phyloP scores from a whole-genome alignment of 768 basidiomycete species.

The Mycena floridula region DNA sequence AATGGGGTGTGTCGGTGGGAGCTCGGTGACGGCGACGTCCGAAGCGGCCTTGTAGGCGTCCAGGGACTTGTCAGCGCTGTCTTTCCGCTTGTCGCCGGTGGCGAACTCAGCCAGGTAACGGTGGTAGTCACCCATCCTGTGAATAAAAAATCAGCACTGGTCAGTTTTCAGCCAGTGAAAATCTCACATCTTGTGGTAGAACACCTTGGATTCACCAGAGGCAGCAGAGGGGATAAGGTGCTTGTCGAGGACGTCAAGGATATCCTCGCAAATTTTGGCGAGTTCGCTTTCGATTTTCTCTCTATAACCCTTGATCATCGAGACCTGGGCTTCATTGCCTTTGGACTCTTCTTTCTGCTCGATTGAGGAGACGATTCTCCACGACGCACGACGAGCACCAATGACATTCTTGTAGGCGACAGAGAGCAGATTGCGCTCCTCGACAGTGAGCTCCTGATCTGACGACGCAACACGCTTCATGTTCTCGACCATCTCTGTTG shows the following conservation, averaged over 20 bases:
- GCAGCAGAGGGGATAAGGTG: conserved; percentile 97
- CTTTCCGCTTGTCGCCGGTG: conserved; percentile 95
- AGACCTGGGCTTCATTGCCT: conserved; percentile 92
- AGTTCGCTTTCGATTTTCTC: conserved; percentile 97
- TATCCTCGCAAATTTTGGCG: conserved; percentile 97
- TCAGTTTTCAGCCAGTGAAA: neutral
- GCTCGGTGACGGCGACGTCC: conserved; percentile 92
- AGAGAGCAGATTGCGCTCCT: conserved; percentile 96
- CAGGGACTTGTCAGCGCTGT: conserved; percentile 94
- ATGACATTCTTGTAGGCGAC: conserved; percentile 99
- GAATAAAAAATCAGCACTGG: conserved; percentile 2
- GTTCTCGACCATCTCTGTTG: conserved; percentile 95
- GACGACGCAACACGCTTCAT: conserved; percentile 99
- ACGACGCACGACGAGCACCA: conserved; percentile 95
- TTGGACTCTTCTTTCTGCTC: conserved; percentile 99
- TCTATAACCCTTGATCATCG: conserved; percentile 97
- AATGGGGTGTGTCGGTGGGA: conserved; percentile 95
- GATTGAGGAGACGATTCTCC: conserved; percentile 97
- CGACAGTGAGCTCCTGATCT: conserved; percentile 96
- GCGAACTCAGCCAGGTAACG: conserved; percentile 99
- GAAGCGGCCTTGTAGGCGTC: conserved; percentile 98
- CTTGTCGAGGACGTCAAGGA: conserved; percentile 94
- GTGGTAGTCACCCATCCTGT: conserved; percentile 99
- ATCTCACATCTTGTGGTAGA: conserved; percentile 98
- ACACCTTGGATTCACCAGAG: conserved; percentile 95